Conservation (phyloP, 202 grass and related monocot genomes). For the Bolboschoenoplectus hybrid region DNA sequence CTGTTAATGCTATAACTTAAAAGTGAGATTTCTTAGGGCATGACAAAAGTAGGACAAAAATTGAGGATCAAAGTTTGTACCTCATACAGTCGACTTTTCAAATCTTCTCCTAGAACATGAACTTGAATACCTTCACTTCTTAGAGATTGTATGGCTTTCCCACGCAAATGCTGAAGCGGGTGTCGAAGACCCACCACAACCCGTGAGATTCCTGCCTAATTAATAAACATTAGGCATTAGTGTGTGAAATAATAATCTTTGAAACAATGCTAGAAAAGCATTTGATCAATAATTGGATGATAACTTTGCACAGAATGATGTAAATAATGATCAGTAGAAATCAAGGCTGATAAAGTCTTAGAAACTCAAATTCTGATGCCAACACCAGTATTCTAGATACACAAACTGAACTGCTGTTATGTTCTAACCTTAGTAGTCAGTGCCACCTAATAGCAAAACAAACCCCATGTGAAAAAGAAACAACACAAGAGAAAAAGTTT, state of each 20-base stretch:
- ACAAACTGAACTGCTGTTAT: neutral
- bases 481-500: neutral
- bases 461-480: neutral
- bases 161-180: constrained; percentile 78
- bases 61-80: constrained; percentile 37
- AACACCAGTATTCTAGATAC: neutral
- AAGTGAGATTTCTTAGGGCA: neutral
- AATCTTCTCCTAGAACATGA: constrained; percentile 84
- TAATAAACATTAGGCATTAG: constrained; percentile 42
- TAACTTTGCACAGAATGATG: neutral
- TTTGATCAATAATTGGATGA: neutral
- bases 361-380: neutral
- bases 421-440: neutral
- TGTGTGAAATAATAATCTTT: neutral
- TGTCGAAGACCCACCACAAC: constrained; percentile 85
- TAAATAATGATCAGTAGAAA: neutral
- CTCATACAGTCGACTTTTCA: constrained; percentile 67
- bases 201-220: constrained; percentile 90
- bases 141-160: constrained; percentile 77
- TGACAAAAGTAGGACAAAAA: neutral
- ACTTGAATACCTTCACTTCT: constrained; percentile 78
- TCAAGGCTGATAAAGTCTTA: neutral
- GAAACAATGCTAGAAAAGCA: no score
- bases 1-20: neutral
- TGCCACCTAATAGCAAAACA: neutral